Evolutionary conservation across 208 protist species (phyloP), one percentile per base, ranked within the genome.

Genomic region (Leishmania amazonensis): DNA sequence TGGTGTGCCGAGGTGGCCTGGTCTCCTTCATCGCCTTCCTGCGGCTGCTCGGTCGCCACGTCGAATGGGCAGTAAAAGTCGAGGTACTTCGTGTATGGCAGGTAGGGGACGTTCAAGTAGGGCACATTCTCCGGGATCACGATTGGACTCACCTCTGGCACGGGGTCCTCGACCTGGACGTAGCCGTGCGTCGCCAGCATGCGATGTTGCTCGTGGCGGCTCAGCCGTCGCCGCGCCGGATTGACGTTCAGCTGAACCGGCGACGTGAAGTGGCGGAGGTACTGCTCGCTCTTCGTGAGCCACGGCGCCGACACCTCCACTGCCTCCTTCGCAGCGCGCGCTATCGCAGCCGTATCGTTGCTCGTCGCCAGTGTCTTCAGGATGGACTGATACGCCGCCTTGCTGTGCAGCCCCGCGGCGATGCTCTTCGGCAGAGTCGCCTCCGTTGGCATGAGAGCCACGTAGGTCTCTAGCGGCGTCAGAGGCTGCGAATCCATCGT

Each of bases 371-470:
- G 81, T 53, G 65, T 82, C 54, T 84, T 87, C 28, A 88, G 82
- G 38, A 93, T 81, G 17, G 73, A 45, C 42, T 92, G 85, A 57
- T 94, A 45, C 21, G 81, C 85, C n/a, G 81, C 68, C n/a, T 87
- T 76, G 68, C 87, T 79, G 45, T 87, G 89, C 60, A 96, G 80
- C 42, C 90, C 86, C 11, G 60, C 7, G 42, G 76, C 83, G 3
- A 96, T 85, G 51, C 88, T 88, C 62, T 75, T 62, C 3, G 94
- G 94, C 53, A 96, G 81, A 42, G 90, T 73, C 45, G 91, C 88
- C 81, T 94, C 89, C 17, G 91, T 94, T 13, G 94, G 94, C 92
- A 96, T 97, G 13, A 97, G 81, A 9, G 94, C 94, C 67, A 96
- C 89, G 81, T 92, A 95, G 49, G 90, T 91, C 83, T 95, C 92